phyloP scores from a whole-genome alignment of 2,329 filamentous ascomycete species.

The Fusarium sp. region DNA sequence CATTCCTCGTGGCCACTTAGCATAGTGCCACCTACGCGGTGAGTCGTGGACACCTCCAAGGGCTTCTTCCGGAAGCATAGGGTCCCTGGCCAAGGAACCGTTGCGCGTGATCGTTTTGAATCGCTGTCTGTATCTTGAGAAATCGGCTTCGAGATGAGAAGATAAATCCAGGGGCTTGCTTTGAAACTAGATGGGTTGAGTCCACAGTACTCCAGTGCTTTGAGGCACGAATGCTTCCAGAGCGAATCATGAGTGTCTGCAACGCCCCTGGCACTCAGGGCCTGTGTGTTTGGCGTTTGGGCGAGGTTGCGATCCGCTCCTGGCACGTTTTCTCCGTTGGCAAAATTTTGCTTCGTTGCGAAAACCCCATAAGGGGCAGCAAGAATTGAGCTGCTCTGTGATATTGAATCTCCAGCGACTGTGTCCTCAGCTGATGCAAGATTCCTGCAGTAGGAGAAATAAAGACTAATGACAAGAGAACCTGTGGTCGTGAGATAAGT shows the following conservation, averaged over 20 bases:
- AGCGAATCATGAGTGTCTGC: conserved; percentile 55
- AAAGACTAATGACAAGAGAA: conserved; percentile 62
- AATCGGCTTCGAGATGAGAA: conserved; percentile 61
- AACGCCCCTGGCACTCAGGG: conserved; percentile 56
- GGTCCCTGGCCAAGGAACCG: conserved; percentile 64
- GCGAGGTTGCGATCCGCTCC: conserved; percentile 52
- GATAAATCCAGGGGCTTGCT: conserved; percentile 61
- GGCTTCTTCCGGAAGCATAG: conserved; percentile 64
- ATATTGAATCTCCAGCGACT: conserved; percentile 53
- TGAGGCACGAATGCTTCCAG: conserved; percentile 64
- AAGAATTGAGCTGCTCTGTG: conserved; percentile 59
- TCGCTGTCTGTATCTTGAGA: conserved; percentile 57
- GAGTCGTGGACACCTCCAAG: conserved; percentile 54
- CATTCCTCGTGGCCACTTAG: conserved; percentile 54
- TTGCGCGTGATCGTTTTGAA: conserved; percentile 55
- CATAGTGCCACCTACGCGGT: conserved; percentile 54
- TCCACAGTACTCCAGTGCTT: conserved; percentile 62
- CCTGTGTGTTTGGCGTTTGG: conserved; percentile 65
- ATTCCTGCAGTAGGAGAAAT: conserved; percentile 60
- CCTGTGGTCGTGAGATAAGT: conserved; percentile 68
- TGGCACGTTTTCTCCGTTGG: conserved; percentile 36
- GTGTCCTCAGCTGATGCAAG: conserved; percentile 60
- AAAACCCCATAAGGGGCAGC: conserved; percentile 65
- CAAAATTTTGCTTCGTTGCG: conserved; percentile 44
- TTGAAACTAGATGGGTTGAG: conserved; percentile 57